Evolutionary conservation across 2,329 filamentous ascomycete genomes (phyloP), one percentile per base, ranked within the genome.

Genomic region (Madurella fahalii): DNA sequence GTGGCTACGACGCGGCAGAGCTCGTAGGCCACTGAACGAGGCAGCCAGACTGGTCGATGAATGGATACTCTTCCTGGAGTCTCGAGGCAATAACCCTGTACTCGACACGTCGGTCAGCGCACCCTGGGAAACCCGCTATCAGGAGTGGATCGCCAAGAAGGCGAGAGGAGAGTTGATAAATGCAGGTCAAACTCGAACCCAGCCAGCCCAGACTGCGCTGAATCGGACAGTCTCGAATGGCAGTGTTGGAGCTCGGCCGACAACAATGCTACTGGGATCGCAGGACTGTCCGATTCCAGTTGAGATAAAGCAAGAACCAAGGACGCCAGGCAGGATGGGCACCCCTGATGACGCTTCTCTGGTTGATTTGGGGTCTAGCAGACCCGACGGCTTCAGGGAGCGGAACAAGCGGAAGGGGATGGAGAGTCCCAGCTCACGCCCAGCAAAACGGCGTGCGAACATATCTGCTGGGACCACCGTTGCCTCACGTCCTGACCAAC

Each of bases 1-100:
- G 2, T 55, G 40, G 17, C 15, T 47, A 2, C 5, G 12, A 2
- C 43, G 9, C 32, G 13, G 5, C 2, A 15, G 12, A 13, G n/a
- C 34, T 11, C 2, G 16, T 40, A 34, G 13, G 2, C 15, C 16
- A 15, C 45, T 40, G 13, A 52, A 49, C 15, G 32, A 42, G 5
- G n/a, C 52, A 2, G 39, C 47, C 17, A 47, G 39, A 15, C 17
- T 49, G 34, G 53, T 47, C 1, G 49, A 50, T 30, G 40, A 48
- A 34, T 52, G 53, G 53, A 47, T 47, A 18, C 2, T 20, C 15
- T 42, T 56, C 30, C 18, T 39, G 5, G 42, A 32, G 4, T 25
- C 16, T 7, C 25, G 25, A 7, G 25, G 25, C 25, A 25, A 25
- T 25, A 25, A 25, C 25, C 25, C 25, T 25, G 7, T 3, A 15